These are phyloP conservation scores for Iris pallida DNA, from an alignment of 116 monocot genomes.

Conservation along the genomic window DNA sequence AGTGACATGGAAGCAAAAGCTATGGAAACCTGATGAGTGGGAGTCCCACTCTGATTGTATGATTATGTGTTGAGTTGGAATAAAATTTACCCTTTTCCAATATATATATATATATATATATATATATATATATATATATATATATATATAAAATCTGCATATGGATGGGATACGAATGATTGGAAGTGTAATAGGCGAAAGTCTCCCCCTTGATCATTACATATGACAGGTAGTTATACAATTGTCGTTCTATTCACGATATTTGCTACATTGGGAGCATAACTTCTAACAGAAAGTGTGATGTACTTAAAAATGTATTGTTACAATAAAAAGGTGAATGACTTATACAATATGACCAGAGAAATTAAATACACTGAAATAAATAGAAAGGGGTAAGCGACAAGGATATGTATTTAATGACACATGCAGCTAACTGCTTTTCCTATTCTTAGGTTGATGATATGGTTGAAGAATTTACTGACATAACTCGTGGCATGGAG, in stretches of 20 bases:
- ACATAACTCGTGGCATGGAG: conserved; percentile 86
- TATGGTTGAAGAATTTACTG: conserved; percentile 90
- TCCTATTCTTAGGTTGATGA: conserved; percentile 68
- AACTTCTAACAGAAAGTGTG: no score
- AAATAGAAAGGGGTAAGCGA: no score
- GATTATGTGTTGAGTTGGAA: conserved; percentile 83
- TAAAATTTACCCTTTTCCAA: no score
- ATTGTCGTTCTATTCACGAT: background rate
- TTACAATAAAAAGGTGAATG: background rate
- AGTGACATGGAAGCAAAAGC: conserved; percentile 79
- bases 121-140: no score
- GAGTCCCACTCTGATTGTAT: no score
- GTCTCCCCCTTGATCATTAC: conserved; percentile 85
- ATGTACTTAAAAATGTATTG: background rate
- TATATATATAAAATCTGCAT: conserved; percentile 67
- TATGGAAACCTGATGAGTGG: no score
- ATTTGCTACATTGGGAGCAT: background rate
- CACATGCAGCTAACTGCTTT: conserved; percentile 8
- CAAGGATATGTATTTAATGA: no score
- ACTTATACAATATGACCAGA: no score
- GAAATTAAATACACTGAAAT: no score
- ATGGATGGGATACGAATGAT: conserved; percentile 84
- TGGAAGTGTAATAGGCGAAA: conserved; percentile 87
- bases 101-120: no score
- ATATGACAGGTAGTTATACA: conserved; percentile 52